Base-by-base conservation (phyloP, 2,329 filamentous ascomycete genomes). In the Alternaria consortialis region DNA sequence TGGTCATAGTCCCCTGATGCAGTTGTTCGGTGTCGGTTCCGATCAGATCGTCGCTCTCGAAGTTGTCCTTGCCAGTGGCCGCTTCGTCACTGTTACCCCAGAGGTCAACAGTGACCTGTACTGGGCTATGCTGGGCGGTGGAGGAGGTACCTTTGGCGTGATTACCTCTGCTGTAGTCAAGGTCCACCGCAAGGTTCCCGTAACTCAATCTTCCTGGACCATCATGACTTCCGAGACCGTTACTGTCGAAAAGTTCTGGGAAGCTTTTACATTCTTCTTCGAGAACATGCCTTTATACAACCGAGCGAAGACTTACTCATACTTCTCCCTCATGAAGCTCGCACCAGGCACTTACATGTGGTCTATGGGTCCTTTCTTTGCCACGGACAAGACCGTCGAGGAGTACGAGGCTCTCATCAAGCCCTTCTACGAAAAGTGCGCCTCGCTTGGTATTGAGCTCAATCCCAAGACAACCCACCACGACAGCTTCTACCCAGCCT, bases 1-100 rank as follows among this genome's bases (percentile, higher is more conserved):
- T 27, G 86, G 86, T 0, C 84, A 88, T 72, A 83, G 81, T 12
- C 84, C 85, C 2, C 67, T 88, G 34, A 82, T 82, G 48, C 79
- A 80, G 54, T 70, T 83, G 37, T 84, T 83, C 62, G 76, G 76
- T 29, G 61, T 76, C n/a, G 74, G 70, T 1, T 58, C 73, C 8
- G 74, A 82, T 52, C 77, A 77, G 40, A 72, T 81, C 13, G 63
- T 77, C 5, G 72, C 74, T 44, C 78, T 76, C 32, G 75, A 82
- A 56, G 67, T 75, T 4, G 73, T 76, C 1, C 70, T 72, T 13
- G 70, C 74, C 3, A 67, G 37, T 32, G 74, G 74, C 8, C 62
- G 63, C 15, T 73, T 74, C 46, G 58, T 74, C 6, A 72, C 66
- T 48, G 70, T 60, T 15, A 74, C 70, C 3, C 69, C 71, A 1